These are phyloP conservation scores for Porpolomopsis calyptriformis DNA, from an alignment of 768 basidiomycete species.

Conservation along the genomic window DNA sequence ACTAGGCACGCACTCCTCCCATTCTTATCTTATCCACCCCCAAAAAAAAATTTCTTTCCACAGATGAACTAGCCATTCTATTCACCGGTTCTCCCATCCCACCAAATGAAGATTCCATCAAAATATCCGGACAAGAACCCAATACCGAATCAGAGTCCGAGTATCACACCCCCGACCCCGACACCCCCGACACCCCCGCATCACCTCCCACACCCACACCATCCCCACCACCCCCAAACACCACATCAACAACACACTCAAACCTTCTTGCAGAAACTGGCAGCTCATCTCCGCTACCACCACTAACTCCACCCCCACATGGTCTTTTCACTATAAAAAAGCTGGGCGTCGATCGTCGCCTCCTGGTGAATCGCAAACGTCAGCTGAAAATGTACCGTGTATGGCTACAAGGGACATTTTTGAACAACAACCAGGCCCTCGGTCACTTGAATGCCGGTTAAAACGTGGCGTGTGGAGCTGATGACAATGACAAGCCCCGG, in stretches of 20 bases:
- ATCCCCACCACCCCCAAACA: conserved; percentile 26
- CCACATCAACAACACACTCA: conserved; percentile 21
- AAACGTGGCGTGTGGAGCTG: no score
- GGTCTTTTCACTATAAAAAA: conserved; percentile 74
- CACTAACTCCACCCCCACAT: no score
- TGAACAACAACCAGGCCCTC: no score
- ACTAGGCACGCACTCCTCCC: conserved; percentile 39
- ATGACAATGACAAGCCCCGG: no score
- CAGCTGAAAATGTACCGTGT: conserved; percentile 96
- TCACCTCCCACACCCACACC: conserved; percentile 4
- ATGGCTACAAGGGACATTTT: conserved; percentile 86
- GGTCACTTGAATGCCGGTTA: no score
- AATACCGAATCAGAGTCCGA: background rate
- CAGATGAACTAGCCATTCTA: conserved; percentile 70
- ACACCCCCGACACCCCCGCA: conserved; percentile 4
- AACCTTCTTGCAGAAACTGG: no score
- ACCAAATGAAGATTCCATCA: conserved; percentile 22
- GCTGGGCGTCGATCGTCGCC: conserved; percentile 78
- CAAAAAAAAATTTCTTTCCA: background rate
- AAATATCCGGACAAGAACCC: conserved; percentile 26
- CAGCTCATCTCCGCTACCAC: no score
- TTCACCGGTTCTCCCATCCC: conserved; percentile 52
- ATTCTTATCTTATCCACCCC: background rate
- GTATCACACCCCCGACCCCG: conserved; percentile 4
- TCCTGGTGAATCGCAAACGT: conserved; percentile 88